phyloP scores from a whole-genome alignment of 2,329 filamentous ascomycete genomes.

The Colletotrichum filicis region DNA sequence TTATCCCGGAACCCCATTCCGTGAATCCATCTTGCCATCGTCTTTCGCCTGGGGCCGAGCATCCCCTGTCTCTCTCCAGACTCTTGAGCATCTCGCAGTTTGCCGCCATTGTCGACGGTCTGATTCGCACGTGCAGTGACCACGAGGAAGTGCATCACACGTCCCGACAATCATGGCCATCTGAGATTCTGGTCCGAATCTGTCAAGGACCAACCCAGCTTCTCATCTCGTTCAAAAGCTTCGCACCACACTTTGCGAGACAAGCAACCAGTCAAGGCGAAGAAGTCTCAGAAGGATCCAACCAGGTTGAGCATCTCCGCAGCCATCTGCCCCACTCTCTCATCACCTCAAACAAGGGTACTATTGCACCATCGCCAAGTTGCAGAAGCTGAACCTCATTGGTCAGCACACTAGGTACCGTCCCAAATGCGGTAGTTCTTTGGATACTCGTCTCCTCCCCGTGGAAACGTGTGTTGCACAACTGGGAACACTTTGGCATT shows the following conservation, averaged over 20 bases:
- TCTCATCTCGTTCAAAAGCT: constrained; percentile 9
- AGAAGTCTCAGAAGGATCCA: constrained; percentile 12
- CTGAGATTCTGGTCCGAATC: background rate
- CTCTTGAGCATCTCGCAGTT: background rate
- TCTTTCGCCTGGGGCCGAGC: background rate
- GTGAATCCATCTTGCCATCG: background rate
- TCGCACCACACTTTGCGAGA: constrained; percentile 9
- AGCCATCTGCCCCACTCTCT: constrained; percentile 12
- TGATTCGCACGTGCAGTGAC: constrained; percentile 10
- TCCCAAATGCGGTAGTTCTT: constrained; percentile 25
- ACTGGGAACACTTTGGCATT: background rate
- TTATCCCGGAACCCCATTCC: background rate
- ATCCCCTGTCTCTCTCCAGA: constrained; percentile 13
- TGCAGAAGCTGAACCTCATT: constrained; percentile 34
- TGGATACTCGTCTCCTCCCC: constrained; percentile 16
- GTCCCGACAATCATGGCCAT: constrained; percentile 6
- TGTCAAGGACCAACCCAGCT: constrained; percentile 18
- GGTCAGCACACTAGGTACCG: background rate
- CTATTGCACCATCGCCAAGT: constrained; percentile 36
- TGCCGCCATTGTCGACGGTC: background rate
- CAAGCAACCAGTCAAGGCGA: background rate
- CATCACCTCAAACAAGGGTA: constrained; percentile 35
- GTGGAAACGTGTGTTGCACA: constrained; percentile 20
- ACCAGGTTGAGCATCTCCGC: constrained; percentile 30
- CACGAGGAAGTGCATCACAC: background rate